Conservation (phyloP, 768 basidiomycete species). For the Termitomyces eurrhizus region DNA sequence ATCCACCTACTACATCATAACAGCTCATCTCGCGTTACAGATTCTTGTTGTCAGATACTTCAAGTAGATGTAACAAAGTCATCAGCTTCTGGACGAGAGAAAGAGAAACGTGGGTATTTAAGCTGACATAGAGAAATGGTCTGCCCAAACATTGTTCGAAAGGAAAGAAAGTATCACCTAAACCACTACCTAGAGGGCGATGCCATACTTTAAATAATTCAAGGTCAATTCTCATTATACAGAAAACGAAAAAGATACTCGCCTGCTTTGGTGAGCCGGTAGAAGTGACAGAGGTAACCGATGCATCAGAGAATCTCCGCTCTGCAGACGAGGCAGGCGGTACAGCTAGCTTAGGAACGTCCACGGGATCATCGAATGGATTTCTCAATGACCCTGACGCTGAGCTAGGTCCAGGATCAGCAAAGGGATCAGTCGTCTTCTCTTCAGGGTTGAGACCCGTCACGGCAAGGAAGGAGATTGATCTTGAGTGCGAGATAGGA, state of each 20-base stretch:
- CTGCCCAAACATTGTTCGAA: background rate
- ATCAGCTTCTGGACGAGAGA: background rate
- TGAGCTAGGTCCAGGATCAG: constrained; percentile 7
- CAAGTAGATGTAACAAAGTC: background rate
- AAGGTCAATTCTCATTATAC: background rate
- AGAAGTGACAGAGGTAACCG: background rate
- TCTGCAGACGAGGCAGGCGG: constrained; percentile 8
- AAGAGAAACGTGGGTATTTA: background rate
- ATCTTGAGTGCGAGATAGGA: constrained; percentile 1
- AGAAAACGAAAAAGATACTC: background rate
- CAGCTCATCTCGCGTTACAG: background rate
- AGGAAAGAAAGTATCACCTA: no score
- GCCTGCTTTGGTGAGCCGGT: background rate
- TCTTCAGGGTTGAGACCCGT: background rate
- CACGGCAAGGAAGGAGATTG: background rate
- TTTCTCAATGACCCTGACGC: constrained; percentile 1
- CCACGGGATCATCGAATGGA: constrained; percentile 16
- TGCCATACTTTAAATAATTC: background rate
- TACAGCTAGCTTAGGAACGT: constrained; percentile 7
- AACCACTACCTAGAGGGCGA: background rate
- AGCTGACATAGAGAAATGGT: background rate
- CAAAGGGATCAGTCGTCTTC: constrained; percentile 13
- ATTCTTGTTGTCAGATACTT: no score
- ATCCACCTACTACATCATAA: background rate
- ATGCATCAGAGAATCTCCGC: constrained; percentile 3